These are phyloP conservation scores for Ochromonas danica DNA, from an alignment of 108 stramenopile species.

Conservation along the genomic window DNA sequence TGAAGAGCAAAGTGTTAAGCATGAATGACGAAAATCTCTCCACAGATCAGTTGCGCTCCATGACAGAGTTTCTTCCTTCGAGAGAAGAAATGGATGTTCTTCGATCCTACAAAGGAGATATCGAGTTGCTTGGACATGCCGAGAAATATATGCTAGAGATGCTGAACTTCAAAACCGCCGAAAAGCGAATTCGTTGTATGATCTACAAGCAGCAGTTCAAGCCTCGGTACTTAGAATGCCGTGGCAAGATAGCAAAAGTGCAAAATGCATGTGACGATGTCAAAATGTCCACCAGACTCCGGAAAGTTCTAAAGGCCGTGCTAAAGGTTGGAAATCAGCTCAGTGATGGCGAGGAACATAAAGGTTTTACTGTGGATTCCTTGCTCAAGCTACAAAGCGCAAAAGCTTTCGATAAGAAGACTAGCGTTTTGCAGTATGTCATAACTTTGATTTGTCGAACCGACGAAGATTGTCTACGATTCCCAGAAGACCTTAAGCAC, in stretches of 20 bases:
- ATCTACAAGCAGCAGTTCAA: slow-evolving; percentile 80
- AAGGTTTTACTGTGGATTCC: slow-evolving; percentile 85
- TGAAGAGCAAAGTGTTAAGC: neutral
- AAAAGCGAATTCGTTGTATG: slow-evolving; percentile 59
- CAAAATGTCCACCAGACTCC: slow-evolving; percentile 66
- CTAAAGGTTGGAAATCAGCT: slow-evolving; percentile 84
- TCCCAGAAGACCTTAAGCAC: slow-evolving; percentile 30
- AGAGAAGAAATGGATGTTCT: slow-evolving; percentile 68
- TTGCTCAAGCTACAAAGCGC: slow-evolving; percentile 86
- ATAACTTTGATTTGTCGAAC: slow-evolving; percentile 74
- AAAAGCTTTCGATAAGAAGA: slow-evolving; percentile 95
- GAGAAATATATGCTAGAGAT: slow-evolving; percentile 24
- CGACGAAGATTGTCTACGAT: slow-evolving; percentile 47
- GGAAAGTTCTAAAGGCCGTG: slow-evolving; percentile 78
- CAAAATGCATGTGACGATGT: slow-evolving; percentile 80
- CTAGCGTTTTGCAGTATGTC: slow-evolving; percentile 88
- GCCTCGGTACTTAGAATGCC: slow-evolving; percentile 43
- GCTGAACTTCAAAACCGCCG: slow-evolving; percentile 3
- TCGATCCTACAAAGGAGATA: slow-evolving; percentile 70
- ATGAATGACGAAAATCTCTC: slow-evolving; percentile 7
- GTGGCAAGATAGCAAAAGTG: slow-evolving; percentile 43
- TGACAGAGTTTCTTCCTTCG: slow-evolving; percentile 73
- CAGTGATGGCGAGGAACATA: slow-evolving; percentile 79
- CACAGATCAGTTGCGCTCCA: neutral
- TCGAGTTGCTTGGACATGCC: slow-evolving; percentile 44